Evolutionary conservation across 441 rosid species (phyloP).

Genomic region (Eutrema salsugineum): DNA sequence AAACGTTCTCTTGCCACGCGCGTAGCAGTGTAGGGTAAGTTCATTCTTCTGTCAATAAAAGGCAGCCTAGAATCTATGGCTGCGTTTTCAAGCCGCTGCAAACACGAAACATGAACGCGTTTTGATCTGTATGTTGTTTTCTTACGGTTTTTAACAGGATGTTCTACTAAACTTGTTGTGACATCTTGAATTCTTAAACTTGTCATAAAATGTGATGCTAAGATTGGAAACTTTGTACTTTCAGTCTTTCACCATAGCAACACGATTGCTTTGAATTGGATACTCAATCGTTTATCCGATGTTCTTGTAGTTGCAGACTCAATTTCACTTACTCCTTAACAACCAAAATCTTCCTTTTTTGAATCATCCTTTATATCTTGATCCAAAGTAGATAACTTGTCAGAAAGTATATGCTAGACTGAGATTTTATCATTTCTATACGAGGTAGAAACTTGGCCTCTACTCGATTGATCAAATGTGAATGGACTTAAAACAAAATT

Average conservation of each 20-base stretch:
- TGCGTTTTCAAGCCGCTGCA: background rate
- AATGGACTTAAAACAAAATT: background rate
- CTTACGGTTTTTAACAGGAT: background rate
- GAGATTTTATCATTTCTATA: too few species aligned
- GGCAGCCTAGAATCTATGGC: background rate
- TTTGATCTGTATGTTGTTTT: background rate
- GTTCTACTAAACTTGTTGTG: background rate
- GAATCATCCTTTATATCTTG: too few species aligned
- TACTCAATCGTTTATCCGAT: background rate
- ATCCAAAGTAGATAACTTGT: background rate
- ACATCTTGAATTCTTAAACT: background rate
- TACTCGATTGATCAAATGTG: background rate
- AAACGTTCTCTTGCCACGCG: conserved; percentile 43
- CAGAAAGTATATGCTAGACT: background rate
- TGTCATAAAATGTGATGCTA: background rate
- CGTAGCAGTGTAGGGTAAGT: background rate
- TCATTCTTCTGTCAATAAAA: conserved; percentile 12
- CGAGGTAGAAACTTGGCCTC: too few species aligned
- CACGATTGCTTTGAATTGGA: background rate
- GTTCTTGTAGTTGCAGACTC: background rate
- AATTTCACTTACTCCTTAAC: background rate
- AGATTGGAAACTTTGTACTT: conserved; percentile 2
- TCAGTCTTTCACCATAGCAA: background rate
- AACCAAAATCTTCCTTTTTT: background rate
- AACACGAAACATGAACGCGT: background rate